Conservation (phyloP, 2,329 filamentous ascomycete genomes). For the Epichloe baconii region DNA sequence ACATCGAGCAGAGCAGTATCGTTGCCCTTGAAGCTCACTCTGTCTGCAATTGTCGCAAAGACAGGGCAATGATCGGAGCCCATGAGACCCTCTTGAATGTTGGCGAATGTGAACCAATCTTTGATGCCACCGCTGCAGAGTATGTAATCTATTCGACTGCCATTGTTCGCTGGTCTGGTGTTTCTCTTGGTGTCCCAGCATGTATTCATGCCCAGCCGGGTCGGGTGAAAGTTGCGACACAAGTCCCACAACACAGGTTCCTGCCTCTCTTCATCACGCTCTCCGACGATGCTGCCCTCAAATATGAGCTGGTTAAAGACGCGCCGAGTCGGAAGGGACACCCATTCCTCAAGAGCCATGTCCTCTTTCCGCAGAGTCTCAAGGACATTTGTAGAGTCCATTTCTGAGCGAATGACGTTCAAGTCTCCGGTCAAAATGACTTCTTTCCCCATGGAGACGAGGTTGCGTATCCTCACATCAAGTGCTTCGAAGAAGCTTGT, state of each 20-base stretch:
- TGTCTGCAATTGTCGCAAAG: slow-evolving; percentile 59
- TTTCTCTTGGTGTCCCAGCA: slow-evolving; percentile 96
- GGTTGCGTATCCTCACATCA: slow-evolving; percentile 73
- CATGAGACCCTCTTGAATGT: slow-evolving; percentile 89
- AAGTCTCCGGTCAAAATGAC: slow-evolving; percentile 81
- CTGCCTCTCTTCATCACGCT: slow-evolving; percentile 57
- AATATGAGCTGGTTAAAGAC: slow-evolving; percentile 79
- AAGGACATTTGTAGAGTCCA: slow-evolving; percentile 63
- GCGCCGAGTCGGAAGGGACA: slow-evolving; percentile 57
- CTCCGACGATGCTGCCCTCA: slow-evolving; percentile 53
- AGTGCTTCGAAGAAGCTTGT: slow-evolving; percentile 67
- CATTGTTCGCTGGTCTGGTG: slow-evolving; percentile 88
- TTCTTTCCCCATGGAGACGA: slow-evolving; percentile 66
- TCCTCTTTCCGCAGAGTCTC: slow-evolving; percentile 61
- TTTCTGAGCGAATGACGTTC: slow-evolving; percentile 58
- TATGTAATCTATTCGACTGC: slow-evolving; percentile 86
- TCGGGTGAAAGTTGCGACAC: slow-evolving; percentile 67
- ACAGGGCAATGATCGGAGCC: slow-evolving; percentile 96
- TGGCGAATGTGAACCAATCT: slow-evolving; percentile 63
- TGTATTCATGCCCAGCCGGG: slow-evolving; percentile 83
- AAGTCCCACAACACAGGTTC: slow-evolving; percentile 68
- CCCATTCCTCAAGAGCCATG: slow-evolving; percentile 56
- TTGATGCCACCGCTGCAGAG: slow-evolving; percentile 70
- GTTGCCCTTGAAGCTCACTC: slow-evolving; percentile 36
- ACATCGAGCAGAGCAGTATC: slow-evolving; percentile 51